These are phyloP conservation scores for Wickerhamomyces silvicola DNA, from an alignment of 805 yeast genomes.

Conservation along the genomic window DNA sequence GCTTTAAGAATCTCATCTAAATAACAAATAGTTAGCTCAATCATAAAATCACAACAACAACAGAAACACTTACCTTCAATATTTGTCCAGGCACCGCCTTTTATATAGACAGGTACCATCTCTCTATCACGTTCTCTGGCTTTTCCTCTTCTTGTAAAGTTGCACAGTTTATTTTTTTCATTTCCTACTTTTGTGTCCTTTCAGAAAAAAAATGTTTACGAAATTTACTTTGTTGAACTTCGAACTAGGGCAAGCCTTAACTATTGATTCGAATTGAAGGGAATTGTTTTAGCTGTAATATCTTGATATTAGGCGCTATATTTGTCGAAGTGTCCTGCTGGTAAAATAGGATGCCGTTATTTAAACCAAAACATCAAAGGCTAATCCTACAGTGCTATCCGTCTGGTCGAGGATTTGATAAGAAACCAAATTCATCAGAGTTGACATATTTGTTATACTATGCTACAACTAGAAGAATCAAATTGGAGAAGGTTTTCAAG, in stretches of 20 bases:
- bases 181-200: too few relatives aligned
- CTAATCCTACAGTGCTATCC: slow-evolving; percentile 91
- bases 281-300: too few relatives aligned
- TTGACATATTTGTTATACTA: slow-evolving; percentile 81
- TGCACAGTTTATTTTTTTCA: too few relatives aligned
- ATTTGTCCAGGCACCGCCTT: slow-evolving; percentile 90
- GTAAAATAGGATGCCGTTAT: slow-evolving; percentile 24
- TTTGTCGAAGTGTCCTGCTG: not conserved
- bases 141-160: not conserved
- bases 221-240: too few relatives aligned
- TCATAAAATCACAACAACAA: not conserved
- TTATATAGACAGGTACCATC: slow-evolving; percentile 63
- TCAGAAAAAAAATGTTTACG: too few relatives aligned
- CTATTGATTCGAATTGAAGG: too few relatives aligned
- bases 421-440: slow-evolving; percentile 89
- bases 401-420: slow-evolving; percentile 77
- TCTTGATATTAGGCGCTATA: too few relatives aligned
- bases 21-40: slow-evolving; percentile 14
- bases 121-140: slow-evolving; percentile 10
- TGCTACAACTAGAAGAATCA: slow-evolving; percentile 83
- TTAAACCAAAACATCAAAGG: slow-evolving; percentile 82
- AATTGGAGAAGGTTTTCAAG: slow-evolving; percentile 77
- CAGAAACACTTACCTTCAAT: slow-evolving; percentile 28
- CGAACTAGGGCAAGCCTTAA: too few relatives aligned
- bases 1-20: slow-evolving; percentile 80